phyloP scores from a whole-genome alignment of 2,329 filamentous ascomycete genomes.

The Beauveria australis region DNA sequence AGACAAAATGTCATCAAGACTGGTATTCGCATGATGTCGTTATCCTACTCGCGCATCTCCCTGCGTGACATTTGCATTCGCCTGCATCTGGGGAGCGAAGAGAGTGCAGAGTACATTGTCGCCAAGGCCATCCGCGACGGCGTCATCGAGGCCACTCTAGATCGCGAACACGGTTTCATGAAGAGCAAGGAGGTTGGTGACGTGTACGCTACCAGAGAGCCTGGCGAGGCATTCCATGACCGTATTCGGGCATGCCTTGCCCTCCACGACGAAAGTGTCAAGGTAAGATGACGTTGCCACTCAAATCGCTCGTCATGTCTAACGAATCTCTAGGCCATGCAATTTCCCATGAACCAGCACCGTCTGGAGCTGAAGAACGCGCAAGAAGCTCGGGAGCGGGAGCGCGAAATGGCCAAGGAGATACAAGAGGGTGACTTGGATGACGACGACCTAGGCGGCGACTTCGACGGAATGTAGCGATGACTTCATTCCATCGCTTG shows the following conservation, averaged over 20 bases:
- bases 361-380: conserved; percentile 95
- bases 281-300: conserved; percentile 47
- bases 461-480: conserved; percentile 87
- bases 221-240: conserved; percentile 95
- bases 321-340: conserved; percentile 64
- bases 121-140: conserved; percentile 97
- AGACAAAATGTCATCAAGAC: conserved; percentile 99
- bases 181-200: conserved; percentile 96
- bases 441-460: conserved; percentile 89
- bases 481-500: not conserved
- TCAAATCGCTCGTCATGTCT: conserved; percentile 13
- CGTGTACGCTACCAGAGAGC: conserved; percentile 91
- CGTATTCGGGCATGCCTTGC: conserved; percentile 86
- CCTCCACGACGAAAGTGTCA: conserved; percentile 95
- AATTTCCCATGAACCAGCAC: conserved; percentile 99
- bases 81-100: conserved; percentile 85
- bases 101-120: conserved; percentile 98
- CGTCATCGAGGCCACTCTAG: conserved; percentile 89
- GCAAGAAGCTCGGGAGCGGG: conserved; percentile 92
- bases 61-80: conserved; percentile 95
- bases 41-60: conserved; percentile 96
- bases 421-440: conserved; percentile 97
- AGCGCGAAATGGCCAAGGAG: conserved; percentile 96
- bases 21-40: conserved; percentile 96
- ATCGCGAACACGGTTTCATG: conserved; percentile 94